Base-by-base conservation (phyloP, 2,329 filamentous ascomycete species). In the Pseudopithomyces chartarum region DNA sequence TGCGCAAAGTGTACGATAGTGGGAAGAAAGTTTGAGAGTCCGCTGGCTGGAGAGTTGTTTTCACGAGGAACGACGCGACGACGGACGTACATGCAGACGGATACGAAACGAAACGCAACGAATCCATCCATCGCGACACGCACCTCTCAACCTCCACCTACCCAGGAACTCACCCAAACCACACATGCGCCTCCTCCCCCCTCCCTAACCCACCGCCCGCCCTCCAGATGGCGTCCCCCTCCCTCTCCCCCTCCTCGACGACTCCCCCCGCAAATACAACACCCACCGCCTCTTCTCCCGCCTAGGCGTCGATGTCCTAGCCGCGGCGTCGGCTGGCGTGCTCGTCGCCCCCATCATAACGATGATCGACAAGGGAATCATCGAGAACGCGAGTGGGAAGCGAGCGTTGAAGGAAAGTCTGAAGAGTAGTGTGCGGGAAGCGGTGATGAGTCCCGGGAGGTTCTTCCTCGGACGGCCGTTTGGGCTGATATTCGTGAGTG, bases 261-360 rank as follows among this genome's bases (percentile, higher is more conserved):
- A 5, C 26, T 29, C 4, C 5, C 32, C 6, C 34, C 36, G 26
- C 42, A 19, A 33, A 53, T 94, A 90, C 90, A 96, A 96, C 74
- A 93, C 90, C 22, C 84, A 86, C 62, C 88, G 90, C 64, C 76
- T 96, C 54, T 84, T 84, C 13, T 74, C 83, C 62, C 84, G 92
- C 51, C 70, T 96, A 12, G 85, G 82, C 42, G 84, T 87, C 15
- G 92, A 97, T 78, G 76, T 85, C 20, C 75, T 84, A 43, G 88
- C 89, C 67, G 92, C 91, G 1, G 83, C 85, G 1, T 84, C 85
- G 44, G 91, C 92, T 11, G 91, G 89, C 1, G 84, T 84, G 6
- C 79, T 95, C 58, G 89, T 97, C 46, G 91, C 92, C 53, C 92
- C 93, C 1, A 73, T 96, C 38, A 94, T 97, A 61, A 90, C 90